Base-by-base conservation (phyloP, 2,329 filamentous ascomycete species). In the Leptographium lundbergii region DNA sequence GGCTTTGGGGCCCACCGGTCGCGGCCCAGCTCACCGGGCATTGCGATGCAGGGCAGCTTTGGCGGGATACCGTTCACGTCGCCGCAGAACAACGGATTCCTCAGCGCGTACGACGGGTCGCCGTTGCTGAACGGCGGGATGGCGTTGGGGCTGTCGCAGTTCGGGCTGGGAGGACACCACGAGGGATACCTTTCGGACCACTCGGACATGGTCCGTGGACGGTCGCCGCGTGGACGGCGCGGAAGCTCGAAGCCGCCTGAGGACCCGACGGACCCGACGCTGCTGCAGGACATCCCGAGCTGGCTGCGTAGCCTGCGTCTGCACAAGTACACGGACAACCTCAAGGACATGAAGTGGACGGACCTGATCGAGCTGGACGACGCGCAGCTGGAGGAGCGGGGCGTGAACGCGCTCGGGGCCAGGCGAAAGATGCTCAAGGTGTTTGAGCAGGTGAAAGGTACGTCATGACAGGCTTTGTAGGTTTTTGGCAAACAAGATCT, bases 401-500 rank as follows among this genome's bases (percentile, higher is more conserved):
- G 94, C 56, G 94, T 99, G 36, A 96, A 96, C 71, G 94, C 94
- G 58, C 81, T 97, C 59, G 94, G 94, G 66, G 94, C 94, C 22
- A 81, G 94, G 66, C 88, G 92, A 70, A 99, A 99, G 81, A 95
- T 99, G 89, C 77, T 99, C 62, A 99, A 99, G 83, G 94, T 97
- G 59, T 97, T 97, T 73, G 94, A 97, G 67, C 91, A 96, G 77
- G 92, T 97, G 68, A 90, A 85, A 74, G 88, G 83, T 85, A 32
- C 14, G 56, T 51, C n/a, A n/a, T n/a, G n/a, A n/a, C n/a, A 42
- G 10, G 42, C 25, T 13, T 32, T 32, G 5, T 5, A 4, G 29
- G 29, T 5, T 32, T 32, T 32, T 10, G 29, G 29, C 5, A 32
- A 39, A 3, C 36, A 17, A 5, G 22, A 17, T 22, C 34, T 56